phyloP scores from a whole-genome alignment of 345 rosid species.

The Erysimum cheiranthoides region DNA sequence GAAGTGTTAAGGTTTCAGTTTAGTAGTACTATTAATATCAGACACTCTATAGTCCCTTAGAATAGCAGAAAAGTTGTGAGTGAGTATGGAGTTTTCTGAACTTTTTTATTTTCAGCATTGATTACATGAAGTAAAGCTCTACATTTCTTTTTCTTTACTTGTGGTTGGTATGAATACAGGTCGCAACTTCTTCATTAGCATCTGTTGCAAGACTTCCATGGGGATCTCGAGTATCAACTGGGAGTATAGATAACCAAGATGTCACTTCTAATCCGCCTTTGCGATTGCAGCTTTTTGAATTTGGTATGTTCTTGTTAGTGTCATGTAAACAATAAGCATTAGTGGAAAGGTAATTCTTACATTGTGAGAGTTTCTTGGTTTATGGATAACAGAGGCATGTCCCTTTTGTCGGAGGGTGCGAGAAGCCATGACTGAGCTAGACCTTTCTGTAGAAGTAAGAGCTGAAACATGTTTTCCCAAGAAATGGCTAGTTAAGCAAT shows the following conservation, averaged over 20 bases:
- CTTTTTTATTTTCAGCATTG: background rate
- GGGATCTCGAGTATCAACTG: constrained; percentile 65
- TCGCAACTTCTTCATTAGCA: constrained; percentile 72
- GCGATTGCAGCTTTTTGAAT: constrained; percentile 77
- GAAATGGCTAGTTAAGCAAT: background rate
- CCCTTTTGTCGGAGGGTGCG: constrained; percentile 89
- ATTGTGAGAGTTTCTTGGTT: constrained; percentile 12
- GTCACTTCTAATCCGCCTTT: constrained; percentile 48
- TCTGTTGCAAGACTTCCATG: constrained; percentile 73
- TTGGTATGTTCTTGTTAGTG: constrained; percentile 53
- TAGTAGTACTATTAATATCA: background rate
- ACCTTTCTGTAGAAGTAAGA: constrained; percentile 76
- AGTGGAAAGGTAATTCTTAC: background rate
- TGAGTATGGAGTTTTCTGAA: background rate
- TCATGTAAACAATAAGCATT: background rate
- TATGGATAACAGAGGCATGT: constrained; percentile 70
- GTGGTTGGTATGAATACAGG: constrained; percentile 48
- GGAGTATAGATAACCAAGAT: constrained; percentile 37
- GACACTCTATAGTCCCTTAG: background rate
- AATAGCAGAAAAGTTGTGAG: background rate
- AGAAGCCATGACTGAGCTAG: constrained; percentile 86
- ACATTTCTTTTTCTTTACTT: background rate
- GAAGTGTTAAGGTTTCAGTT: background rate
- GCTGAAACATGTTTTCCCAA: background rate
- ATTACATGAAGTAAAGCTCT: background rate